phyloP scores from a whole-genome alignment of 192 early-diverging fungal genomes.

The Coemansia sp. region DNA sequence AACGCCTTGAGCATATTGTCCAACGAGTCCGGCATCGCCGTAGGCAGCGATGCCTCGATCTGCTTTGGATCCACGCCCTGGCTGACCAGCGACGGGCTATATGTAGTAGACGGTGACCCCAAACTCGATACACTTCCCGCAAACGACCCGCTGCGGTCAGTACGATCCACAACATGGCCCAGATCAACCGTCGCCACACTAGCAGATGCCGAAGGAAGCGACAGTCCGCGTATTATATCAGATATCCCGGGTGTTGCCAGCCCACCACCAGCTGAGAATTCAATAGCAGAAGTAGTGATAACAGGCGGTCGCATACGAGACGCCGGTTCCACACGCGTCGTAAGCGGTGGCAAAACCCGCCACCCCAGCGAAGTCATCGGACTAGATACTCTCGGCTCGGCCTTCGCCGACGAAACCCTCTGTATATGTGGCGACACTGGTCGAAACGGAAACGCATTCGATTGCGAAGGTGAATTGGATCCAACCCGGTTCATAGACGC shows the following conservation, averaged over 20 bases:
- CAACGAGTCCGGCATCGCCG: constrained; percentile 32
- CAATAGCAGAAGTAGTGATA: background rate
- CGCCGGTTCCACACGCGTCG: background rate
- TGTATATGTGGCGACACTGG: background rate
- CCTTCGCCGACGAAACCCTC: background rate
- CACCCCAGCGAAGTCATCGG: constrained; percentile 15
- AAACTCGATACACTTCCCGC: constrained; percentile 33
- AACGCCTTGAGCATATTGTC: constrained; percentile 54
- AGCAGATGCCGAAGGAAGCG: constrained; percentile 10
- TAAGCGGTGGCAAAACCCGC: constrained; percentile 24
- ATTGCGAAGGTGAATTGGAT: constrained; percentile 1
- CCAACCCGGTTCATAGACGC: background rate
- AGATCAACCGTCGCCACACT: background rate
- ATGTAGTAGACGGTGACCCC: constrained; percentile 20
- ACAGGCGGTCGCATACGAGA: background rate
- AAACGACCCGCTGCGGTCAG: constrained; percentile 33
- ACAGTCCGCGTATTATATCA: constrained; percentile 8
- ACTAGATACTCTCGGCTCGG: constrained; percentile 8
- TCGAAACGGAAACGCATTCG: background rate
- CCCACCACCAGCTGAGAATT: background rate
- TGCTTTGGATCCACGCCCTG: constrained; percentile 29
- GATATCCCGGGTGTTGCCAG: constrained; percentile 11
- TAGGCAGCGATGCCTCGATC: constrained; percentile 41
- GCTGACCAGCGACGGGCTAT: constrained; percentile 33
- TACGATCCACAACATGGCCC: constrained; percentile 7